Evolutionary conservation across 108 stramenopile species (phyloP).

Genomic region (Pseudonitzschia pungens): DNA sequence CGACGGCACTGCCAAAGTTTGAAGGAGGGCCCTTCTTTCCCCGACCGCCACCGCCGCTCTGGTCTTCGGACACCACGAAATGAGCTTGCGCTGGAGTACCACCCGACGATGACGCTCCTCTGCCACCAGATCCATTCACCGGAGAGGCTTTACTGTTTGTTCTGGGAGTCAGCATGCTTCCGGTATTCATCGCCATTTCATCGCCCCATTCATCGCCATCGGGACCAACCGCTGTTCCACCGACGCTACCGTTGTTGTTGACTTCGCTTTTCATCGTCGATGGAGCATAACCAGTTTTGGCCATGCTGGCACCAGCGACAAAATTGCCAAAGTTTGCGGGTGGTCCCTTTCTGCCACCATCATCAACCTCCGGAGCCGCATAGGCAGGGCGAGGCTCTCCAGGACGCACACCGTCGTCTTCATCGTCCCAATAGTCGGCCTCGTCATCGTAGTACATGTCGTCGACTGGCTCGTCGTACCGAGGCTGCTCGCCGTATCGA

Average conservation of each 20-base stretch:
- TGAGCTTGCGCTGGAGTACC: neutral
- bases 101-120: neutral
- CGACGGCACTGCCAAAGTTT: slow-evolving; percentile 1
- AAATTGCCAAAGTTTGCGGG: slow-evolving; percentile 7
- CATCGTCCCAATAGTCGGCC: slow-evolving; percentile 7
- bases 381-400: neutral
- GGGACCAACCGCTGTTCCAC: neutral
- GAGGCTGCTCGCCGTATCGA: no score
- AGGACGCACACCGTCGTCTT: neutral
- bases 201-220: slow-evolving; percentile 12
- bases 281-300: slow-evolving; percentile 12
- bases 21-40: slow-evolving; percentile 8
- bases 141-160: neutral
- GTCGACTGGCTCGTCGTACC: neutral
- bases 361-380: neutral
- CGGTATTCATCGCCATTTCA: slow-evolving; percentile 1
- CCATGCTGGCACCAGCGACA: slow-evolving; percentile 10
- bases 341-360: slow-evolving; percentile 5
- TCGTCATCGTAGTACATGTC: slow-evolving; percentile 11
- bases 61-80: slow-evolving; percentile 11
- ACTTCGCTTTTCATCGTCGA: neutral
- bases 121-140: neutral
- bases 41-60: neutral
- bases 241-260: neutral
- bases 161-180: slow-evolving; percentile 14